Percentiles rank a stretch among this genome's conserved stretches.
Evolutionary conservation across 805 yeast genomes (phyloP).

Genomic region (Yarrowia hollandica): DNA sequence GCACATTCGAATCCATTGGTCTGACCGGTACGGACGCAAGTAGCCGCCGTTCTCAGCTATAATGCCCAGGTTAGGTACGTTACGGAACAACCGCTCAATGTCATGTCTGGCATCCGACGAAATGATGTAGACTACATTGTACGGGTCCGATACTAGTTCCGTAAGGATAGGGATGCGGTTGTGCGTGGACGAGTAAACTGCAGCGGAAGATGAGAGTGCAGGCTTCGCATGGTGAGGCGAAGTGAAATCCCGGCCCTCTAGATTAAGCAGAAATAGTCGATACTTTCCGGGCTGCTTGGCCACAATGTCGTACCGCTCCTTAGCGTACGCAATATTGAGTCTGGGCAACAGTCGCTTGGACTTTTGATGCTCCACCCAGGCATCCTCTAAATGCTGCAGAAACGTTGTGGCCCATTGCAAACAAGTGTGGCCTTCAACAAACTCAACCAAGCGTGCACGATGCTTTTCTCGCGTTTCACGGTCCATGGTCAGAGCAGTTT

Average conservation of each 20-base stretch:
- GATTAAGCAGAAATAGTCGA: conserved; percentile 54
- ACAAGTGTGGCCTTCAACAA: conserved; percentile 67
- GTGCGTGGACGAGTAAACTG: conserved; percentile 56
- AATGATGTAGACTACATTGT: conserved; percentile 69
- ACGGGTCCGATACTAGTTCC: conserved; percentile 58
- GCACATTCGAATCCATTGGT: conserved; percentile 30
- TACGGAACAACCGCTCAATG: conserved; percentile 65
- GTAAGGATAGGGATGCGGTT: conserved; percentile 57
- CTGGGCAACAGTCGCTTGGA: conserved; percentile 39
- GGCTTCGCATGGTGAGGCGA: conserved; percentile 11
- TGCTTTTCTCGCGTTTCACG: conserved; percentile 56
- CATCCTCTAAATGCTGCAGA: conserved; percentile 51
- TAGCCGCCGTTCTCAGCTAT: conserved; percentile 91
- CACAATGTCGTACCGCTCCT: conserved; percentile 40
- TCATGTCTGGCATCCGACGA: conserved; percentile 64
- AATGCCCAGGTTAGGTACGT: conserved; percentile 70
- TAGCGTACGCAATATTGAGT: conserved; percentile 41
- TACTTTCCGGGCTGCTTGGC: conserved; percentile 39
- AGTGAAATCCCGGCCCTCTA: conserved; percentile 45
- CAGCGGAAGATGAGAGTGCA: conserved; percentile 2
- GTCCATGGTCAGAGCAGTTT: conserved; percentile 64
- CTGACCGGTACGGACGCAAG: conserved; percentile 45
- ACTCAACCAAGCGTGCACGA: conserved; percentile 62
- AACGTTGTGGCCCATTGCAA: conserved; percentile 69
- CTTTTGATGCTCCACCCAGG: conserved; percentile 54